Conservation (phyloP, 495 filamentous ascomycete genomes). For the Pseudomonodictys pantanalensis region DNA sequence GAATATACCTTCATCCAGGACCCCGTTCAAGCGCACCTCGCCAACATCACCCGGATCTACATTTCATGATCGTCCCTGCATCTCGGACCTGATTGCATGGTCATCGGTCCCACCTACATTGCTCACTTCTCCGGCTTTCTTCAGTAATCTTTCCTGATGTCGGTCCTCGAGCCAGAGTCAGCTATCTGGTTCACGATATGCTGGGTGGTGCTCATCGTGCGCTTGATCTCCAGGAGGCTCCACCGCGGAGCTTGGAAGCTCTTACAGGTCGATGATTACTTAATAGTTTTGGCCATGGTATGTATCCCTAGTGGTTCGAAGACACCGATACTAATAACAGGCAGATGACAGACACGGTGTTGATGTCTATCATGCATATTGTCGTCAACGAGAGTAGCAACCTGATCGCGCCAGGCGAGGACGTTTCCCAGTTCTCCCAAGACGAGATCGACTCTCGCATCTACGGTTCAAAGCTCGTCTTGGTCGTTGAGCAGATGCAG, state of each 20-base stretch:
- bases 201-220: constrained; percentile 39
- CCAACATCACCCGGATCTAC: too few relatives aligned
- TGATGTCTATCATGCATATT: constrained; percentile 57
- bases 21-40: too few relatives aligned
- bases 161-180: constrained; percentile 46
- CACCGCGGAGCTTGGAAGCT: constrained; percentile 47
- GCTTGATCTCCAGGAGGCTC: constrained; percentile 42
- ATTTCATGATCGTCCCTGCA: too few relatives aligned
- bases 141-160: too few relatives aligned
- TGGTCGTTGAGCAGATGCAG: constrained; percentile 51
- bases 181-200: constrained; percentile 50
- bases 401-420: constrained; percentile 53
- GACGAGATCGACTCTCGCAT: constrained; percentile 49
- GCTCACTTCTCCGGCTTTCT: too few relatives aligned
- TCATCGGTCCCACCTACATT: too few relatives aligned
- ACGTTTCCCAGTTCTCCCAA: constrained; percentile 55
- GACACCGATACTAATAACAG: background rate
- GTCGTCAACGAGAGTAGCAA: constrained; percentile 57
- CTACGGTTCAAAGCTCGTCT: constrained; percentile 56
- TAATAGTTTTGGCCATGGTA: constrained; percentile 54
- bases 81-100: too few relatives aligned
- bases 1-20: too few relatives aligned
- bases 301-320: background rate
- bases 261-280: constrained; percentile 57
- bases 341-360: constrained; percentile 50